A percentile compares a stretch with the other conserved stretches of the same genome.
Conservation (phyloP, 306 rosid genomes). For the Senna tora region DNA sequence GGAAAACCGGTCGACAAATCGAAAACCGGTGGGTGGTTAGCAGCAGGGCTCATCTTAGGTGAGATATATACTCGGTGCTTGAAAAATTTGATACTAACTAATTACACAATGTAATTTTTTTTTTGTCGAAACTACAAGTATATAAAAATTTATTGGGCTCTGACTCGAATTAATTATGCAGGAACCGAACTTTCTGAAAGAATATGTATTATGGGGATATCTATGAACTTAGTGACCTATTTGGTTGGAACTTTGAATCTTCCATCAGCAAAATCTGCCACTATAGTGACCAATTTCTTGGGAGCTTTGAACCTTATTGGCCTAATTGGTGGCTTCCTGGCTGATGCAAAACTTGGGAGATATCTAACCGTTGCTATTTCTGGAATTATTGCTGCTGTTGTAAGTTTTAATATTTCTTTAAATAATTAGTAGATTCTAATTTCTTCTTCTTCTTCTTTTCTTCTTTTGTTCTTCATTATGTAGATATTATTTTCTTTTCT, state of each 20-base stretch:
- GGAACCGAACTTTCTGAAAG: constrained; percentile 91
- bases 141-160: too few species aligned
- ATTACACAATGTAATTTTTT: too few species aligned
- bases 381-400: constrained; percentile 66
- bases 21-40: constrained; percentile 88
- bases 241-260: constrained; percentile 72
- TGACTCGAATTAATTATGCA: constrained; percentile 33
- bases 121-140: too few species aligned
- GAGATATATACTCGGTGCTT: constrained; percentile 1
- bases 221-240: constrained; percentile 91
- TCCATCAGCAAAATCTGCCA: constrained; percentile 81
- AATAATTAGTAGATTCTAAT: not conserved
- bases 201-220: constrained; percentile 83
- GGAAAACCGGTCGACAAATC: constrained; percentile 70
- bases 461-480: too few species aligned
- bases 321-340: constrained; percentile 87
- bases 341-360: constrained; percentile 90
- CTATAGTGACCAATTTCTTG: constrained; percentile 79
- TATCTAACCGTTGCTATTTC: constrained; percentile 64
- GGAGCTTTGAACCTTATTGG: constrained; percentile 94
- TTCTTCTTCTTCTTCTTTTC: not conserved
- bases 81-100: not conserved
- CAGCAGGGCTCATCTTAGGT: constrained; percentile 94
- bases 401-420: constrained; percentile 45
- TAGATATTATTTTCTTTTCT: too few species aligned